A percentile compares a stretch with the other conserved stretches of the same genome.
These are phyloP conservation scores for Pythium sp. DNA, from an alignment of 352 stramenopile genomes.

Conservation along the genomic window DNA sequence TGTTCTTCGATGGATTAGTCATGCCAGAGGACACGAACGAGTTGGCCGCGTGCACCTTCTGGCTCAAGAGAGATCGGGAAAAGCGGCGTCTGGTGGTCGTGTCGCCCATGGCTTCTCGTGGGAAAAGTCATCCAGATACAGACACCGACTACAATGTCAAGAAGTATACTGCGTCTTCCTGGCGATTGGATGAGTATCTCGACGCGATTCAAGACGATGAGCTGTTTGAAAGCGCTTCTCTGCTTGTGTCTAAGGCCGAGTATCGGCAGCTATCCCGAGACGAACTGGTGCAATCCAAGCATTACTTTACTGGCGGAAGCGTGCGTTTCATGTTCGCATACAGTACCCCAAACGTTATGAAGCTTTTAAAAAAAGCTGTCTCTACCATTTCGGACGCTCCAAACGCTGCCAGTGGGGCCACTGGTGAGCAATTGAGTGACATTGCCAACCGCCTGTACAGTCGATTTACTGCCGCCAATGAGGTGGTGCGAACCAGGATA, in stretches of 20 bases:
- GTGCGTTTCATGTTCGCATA: not conserved
- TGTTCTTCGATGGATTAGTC: not conserved
- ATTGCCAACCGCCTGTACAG: no score
- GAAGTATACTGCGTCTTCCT: not conserved
- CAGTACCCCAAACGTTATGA: not conserved
- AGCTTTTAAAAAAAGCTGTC: not conserved
- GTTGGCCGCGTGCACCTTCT: not conserved
- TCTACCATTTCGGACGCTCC: not conserved
- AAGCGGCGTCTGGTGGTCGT: not conserved
- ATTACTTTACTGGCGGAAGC: not conserved
- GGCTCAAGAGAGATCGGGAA: not conserved
- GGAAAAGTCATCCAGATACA: not conserved
- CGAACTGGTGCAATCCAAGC: not conserved
- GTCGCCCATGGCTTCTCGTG: not conserved
- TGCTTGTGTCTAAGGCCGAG: no score
- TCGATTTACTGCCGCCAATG: no score
- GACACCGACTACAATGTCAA: not conserved
- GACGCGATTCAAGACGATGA: not conserved
- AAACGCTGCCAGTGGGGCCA: not conserved
- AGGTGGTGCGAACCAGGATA: not conserved
- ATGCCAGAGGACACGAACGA: not conserved
- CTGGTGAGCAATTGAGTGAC: no score
- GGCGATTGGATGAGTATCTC: not conserved
- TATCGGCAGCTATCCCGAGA: not conserved
- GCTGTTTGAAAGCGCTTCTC: not conserved